Evolutionary conservation across 2,329 filamentous ascomycete species (phyloP).

Genomic region (Amesomyces nigricolor): DNA sequence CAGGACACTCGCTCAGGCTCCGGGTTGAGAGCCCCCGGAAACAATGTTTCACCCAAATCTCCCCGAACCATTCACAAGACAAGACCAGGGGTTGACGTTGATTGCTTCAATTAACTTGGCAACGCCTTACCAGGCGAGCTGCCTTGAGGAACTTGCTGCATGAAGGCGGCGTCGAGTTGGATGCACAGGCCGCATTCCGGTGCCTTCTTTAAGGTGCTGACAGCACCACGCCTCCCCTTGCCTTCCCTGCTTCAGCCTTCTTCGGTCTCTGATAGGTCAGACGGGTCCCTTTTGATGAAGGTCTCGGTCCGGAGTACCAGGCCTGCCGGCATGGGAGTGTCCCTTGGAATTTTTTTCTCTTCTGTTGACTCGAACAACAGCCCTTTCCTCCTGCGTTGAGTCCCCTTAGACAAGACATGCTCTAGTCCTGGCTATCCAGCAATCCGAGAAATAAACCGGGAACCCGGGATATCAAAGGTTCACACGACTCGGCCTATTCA

Average conservation of each 20-base stretch:
- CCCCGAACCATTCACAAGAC: too few relatives aligned
- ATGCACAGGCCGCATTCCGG: slow-evolving; percentile 2
- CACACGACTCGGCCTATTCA: neutral
- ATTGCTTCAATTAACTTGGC: slow-evolving; percentile 7
- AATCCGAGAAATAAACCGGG: too few relatives aligned
- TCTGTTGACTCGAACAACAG: neutral
- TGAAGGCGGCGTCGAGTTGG: neutral
- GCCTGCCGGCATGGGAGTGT: too few relatives aligned
- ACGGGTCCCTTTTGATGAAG: neutral
- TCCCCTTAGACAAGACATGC: too few relatives aligned
- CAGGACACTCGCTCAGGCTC: too few relatives aligned
- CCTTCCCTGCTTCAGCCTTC: neutral
- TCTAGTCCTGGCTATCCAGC: too few relatives aligned
- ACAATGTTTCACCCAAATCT: too few relatives aligned
- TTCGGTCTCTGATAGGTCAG: neutral
- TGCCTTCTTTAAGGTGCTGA: slow-evolving; percentile 18
- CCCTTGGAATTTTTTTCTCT: neutral
- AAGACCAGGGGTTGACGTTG: neutral
- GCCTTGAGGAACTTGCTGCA: neutral
- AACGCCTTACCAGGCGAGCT: slow-evolving; percentile 13
- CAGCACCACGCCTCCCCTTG: slow-evolving; percentile 9
- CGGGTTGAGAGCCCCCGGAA: too few relatives aligned
- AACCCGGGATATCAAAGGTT: neutral
- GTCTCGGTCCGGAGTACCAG: neutral
- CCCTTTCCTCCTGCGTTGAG: too few relatives aligned